A percentile compares a stretch with the other conserved stretches of the same genome.
Evolutionary conservation across 768 basidiomycete genomes (phyloP).

Genomic region (Tulasnella sp.): DNA sequence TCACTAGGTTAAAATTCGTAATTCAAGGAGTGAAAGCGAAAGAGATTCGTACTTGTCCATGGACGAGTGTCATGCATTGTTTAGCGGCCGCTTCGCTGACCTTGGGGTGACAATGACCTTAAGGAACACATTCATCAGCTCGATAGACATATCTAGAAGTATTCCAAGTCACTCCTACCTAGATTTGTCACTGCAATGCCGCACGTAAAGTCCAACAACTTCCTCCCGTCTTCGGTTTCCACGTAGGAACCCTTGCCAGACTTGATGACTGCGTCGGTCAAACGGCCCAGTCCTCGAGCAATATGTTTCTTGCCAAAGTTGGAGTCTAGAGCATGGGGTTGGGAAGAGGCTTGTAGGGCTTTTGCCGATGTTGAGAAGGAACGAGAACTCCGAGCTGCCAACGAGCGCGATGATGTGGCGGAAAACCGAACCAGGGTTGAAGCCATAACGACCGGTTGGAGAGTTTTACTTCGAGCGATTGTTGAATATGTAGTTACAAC

Average conservation of each 20-base stretch:
- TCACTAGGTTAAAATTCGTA: neutral
- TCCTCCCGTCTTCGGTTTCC: conserved; percentile 64
- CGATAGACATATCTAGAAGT: neutral
- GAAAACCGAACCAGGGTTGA: neutral
- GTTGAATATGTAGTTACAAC: neutral
- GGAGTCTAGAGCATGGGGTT: conserved; percentile 3
- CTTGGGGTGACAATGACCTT: conserved; percentile 84
- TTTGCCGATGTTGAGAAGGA: neutral
- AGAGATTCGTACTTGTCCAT: conserved; percentile 56
- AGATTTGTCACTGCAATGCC: conserved; percentile 86
- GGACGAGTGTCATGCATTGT: conserved; percentile 76
- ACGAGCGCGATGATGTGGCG: neutral
- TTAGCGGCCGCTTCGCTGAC: conserved; percentile 85
- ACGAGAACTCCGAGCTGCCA: neutral
- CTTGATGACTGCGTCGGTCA: conserved; percentile 35
- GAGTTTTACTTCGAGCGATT: neutral
- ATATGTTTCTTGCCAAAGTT: conserved; percentile 38
- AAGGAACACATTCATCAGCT: neutral
- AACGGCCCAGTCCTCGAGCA: conserved; percentile 36
- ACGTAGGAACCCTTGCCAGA: conserved; percentile 60
- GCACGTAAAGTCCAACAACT: conserved; percentile 77
- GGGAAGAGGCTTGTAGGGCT: neutral
- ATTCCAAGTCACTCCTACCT: conserved; percentile 42
- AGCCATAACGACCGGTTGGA: neutral
- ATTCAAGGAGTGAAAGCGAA: neutral